Percentiles rank a stretch among this genome's conserved stretches.
Evolutionary conservation across 306 rosid genomes (phyloP).

Genomic region (Luffa acutangula): DNA sequence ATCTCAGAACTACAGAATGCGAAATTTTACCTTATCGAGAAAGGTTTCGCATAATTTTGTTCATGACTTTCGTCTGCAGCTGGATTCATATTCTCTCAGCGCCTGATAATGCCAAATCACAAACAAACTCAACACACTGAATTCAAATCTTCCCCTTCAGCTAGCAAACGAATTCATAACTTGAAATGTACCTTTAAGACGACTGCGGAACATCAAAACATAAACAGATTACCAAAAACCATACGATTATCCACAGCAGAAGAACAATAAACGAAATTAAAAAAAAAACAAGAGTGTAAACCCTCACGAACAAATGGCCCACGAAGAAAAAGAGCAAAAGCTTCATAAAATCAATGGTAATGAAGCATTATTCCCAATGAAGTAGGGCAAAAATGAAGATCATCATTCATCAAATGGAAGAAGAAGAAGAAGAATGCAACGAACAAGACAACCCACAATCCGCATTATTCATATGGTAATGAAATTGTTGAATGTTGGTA

Average conservation of each 20-base stretch:
- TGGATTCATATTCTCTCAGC: background rate
- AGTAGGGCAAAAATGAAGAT: background rate
- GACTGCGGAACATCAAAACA: background rate
- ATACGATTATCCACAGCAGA: background rate
- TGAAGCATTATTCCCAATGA: background rate
- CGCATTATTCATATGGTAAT: background rate
- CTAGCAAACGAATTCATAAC: background rate
- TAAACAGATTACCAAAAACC: background rate
- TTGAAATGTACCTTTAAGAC: background rate
- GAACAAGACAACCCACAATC: background rate
- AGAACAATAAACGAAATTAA: background rate
- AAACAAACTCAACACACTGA: background rate
- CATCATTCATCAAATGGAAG: background rate
- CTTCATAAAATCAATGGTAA: background rate
- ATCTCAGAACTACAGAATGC: background rate
- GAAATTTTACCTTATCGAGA: background rate
- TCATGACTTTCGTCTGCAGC: background rate
- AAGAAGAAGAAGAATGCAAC: background rate
- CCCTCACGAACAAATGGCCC: background rate
- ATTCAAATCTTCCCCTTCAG: background rate
- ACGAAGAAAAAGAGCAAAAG: background rate
- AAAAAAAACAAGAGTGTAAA: background rate
- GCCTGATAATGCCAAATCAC: background rate
- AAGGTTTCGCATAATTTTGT: background rate
- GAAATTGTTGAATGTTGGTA: background rate